Conservation (phyloP, 164 flowering plant species). For the Warburgia ugandensis region DNA sequence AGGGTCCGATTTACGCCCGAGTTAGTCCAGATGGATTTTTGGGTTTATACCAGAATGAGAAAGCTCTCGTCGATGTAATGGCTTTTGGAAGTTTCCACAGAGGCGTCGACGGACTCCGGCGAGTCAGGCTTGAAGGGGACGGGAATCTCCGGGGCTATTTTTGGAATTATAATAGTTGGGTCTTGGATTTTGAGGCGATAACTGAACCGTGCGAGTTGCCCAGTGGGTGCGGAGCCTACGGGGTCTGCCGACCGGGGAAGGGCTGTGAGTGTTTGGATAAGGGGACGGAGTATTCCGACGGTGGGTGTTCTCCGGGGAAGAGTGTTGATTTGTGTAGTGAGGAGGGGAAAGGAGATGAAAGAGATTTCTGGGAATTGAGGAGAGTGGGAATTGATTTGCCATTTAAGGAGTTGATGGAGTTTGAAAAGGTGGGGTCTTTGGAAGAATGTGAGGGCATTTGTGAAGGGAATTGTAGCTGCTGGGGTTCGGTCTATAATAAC, state of each 20-base stretch:
- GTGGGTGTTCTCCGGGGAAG: slow-evolving; percentile 23
- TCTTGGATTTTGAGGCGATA: slow-evolving; percentile 48
- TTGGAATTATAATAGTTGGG: slow-evolving; percentile 70
- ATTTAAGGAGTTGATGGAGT: slow-evolving; percentile 62
- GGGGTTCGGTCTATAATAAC: slow-evolving; percentile 75
- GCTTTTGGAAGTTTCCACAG: slow-evolving; percentile 59
- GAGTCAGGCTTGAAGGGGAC: slow-evolving; percentile 61
- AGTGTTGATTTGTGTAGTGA: slow-evolving; percentile 46
- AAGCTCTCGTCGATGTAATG: slow-evolving; percentile 53
- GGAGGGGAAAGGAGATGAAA: not conserved
- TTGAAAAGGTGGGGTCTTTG: slow-evolving; percentile 31
- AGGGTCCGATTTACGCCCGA: slow-evolving; percentile 50
- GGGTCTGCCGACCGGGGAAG: slow-evolving; percentile 55
- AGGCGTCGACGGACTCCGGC: slow-evolving; percentile 36
- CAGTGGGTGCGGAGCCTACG: slow-evolving; percentile 64
- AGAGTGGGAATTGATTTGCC: slow-evolving; percentile 66
- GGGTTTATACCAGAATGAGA: slow-evolving; percentile 67
- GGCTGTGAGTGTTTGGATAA: slow-evolving; percentile 68
- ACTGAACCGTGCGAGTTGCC: slow-evolving; percentile 63
- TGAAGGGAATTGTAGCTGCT: slow-evolving; percentile 64
- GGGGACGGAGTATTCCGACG: slow-evolving; percentile 29
- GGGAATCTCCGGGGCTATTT: slow-evolving; percentile 75
- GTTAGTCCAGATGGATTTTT: slow-evolving; percentile 60
- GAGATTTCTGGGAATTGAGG: slow-evolving; percentile 31
- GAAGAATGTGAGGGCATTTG: slow-evolving; percentile 58